Evolutionary conservation across 495 filamentous ascomycete genomes (phyloP), one percentile per base, ranked within the genome.

Genomic region (Neurospora terricola): DNA sequence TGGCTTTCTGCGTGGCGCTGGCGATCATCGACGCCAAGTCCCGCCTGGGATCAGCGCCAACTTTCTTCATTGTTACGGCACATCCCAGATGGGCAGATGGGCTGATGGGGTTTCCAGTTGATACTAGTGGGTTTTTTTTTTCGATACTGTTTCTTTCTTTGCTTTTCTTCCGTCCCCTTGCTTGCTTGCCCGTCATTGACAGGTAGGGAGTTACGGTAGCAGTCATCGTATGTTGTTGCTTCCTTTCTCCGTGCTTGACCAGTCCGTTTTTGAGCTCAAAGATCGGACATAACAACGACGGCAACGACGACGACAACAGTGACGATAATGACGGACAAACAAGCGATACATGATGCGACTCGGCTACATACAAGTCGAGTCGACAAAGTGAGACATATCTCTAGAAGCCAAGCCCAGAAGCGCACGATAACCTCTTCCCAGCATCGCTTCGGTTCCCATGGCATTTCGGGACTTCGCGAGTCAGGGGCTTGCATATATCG

Each of bases 1-100:
- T 76, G 74, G 72, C 72, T 71, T 54, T 71, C 66, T 70, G 69
- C 71, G 68, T 77, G 78, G 78, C 77, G 78, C 72, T 59, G 75
- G 42, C 54, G 77, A 77, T 78, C 77, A 77, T 74, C 54, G 70
- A 70, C 72, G 77, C 75, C 73, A 77, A 70, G 39, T 70, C 36
- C 27, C 54, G 54, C 54, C 27, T 18, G 6, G 54, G 54, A 66
- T 66, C 27, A 66, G 54, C 54, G 54, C 54, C 54, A 66, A 66
- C 27, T 66, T 66, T 66, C 54, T 66, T 66, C 54, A 66, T 66
- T 66, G 27, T 66, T 66, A 66, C 30, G 27, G 30, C 54, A 66
- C 54, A 66, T 36, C 27, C 27, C 27, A 66, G 27, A 66, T 14
- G 12, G 45, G 45, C 45, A 23, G n/a, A 54, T 59, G 48, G 54